Conservation (phyloP, 257 asterid genomes). For the Mitragyna speciosa region DNA sequence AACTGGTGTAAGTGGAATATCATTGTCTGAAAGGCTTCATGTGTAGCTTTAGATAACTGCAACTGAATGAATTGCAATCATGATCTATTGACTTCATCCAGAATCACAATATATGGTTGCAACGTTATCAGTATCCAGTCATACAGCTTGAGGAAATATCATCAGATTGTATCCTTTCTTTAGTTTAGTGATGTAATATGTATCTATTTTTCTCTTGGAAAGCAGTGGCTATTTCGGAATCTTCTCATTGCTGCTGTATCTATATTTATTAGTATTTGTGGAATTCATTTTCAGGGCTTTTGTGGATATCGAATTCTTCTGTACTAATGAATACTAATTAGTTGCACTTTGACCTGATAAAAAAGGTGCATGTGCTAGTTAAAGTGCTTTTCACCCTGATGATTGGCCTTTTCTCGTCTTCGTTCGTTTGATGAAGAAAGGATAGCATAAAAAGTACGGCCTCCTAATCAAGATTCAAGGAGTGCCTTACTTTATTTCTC, state of each 20-base stretch:
- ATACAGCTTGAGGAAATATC: background rate
- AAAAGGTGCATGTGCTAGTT: background rate
- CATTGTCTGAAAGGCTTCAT: background rate
- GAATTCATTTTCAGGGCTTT: background rate
- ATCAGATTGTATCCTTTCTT: background rate
- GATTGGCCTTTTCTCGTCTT: slow-evolving; percentile 21
- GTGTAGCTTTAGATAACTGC: slow-evolving; percentile 5
- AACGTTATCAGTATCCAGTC: background rate
- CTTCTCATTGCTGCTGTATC: background rate
- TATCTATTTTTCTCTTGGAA: background rate
- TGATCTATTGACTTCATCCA: slow-evolving; percentile 1
- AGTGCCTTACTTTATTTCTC: slow-evolving; percentile 28
- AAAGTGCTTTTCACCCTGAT: slow-evolving; percentile 2
- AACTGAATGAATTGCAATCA: background rate
- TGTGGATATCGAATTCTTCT: background rate
- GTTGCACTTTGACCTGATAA: background rate
- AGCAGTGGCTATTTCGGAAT: background rate
- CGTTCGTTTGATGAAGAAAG: slow-evolving; percentile 19
- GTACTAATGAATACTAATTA: background rate
- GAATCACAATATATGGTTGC: slow-evolving; percentile 4
- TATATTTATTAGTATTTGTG: background rate
- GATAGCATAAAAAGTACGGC: background rate
- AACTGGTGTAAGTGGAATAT: too few species aligned
- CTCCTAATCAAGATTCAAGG: slow-evolving; percentile 16
- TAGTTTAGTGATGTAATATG: background rate